phyloP scores from a whole-genome alignment of 1,284 basidiomycete species.

The Ganoderma lingzhi region DNA sequence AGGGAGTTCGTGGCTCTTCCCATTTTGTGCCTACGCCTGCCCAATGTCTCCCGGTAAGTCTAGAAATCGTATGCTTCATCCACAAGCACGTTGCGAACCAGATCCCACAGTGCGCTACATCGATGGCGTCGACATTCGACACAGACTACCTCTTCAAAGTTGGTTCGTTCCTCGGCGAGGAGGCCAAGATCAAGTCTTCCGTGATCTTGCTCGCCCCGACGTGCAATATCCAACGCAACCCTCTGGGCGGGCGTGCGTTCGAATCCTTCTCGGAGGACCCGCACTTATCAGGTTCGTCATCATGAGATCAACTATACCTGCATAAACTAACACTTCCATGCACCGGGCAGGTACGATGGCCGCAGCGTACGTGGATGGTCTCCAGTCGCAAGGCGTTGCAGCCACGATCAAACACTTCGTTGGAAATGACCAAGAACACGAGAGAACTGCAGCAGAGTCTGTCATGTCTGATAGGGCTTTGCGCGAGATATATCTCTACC shows the following conservation, averaged over 20 bases:
- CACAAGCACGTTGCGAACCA: neutral
- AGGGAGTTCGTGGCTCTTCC: conserved; percentile 74
- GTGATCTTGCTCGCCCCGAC: conserved; percentile 72
- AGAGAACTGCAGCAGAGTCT: conserved; percentile 67
- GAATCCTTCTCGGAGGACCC: conserved; percentile 79
- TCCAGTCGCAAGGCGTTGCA: conserved; percentile 70
- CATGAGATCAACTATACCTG: no score
- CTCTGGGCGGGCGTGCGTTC: conserved; percentile 69
- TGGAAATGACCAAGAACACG: conserved; percentile 74
- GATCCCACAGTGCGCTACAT: conserved; percentile 66
- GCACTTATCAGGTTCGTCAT: conserved; percentile 59
- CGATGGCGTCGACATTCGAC: conserved; percentile 72
- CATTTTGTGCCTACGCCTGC: conserved; percentile 60
- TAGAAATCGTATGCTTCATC: neutral
- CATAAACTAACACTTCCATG: conserved; percentile 2
- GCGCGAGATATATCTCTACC: conserved; percentile 76
- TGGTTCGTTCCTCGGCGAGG: conserved; percentile 65
- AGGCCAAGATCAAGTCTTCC: conserved; percentile 70
- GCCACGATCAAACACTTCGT: conserved; percentile 61
- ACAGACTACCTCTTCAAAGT: conserved; percentile 59
- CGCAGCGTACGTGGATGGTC: conserved; percentile 70
- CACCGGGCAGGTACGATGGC: conserved; percentile 56
- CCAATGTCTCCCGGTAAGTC: conserved; percentile 43
- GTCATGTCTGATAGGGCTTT: conserved; percentile 70
- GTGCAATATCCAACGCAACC: conserved; percentile 73